Base-by-base conservation (phyloP, 2,329 filamentous ascomycete genomes). In the Microcyclospora tardicrescens region DNA sequence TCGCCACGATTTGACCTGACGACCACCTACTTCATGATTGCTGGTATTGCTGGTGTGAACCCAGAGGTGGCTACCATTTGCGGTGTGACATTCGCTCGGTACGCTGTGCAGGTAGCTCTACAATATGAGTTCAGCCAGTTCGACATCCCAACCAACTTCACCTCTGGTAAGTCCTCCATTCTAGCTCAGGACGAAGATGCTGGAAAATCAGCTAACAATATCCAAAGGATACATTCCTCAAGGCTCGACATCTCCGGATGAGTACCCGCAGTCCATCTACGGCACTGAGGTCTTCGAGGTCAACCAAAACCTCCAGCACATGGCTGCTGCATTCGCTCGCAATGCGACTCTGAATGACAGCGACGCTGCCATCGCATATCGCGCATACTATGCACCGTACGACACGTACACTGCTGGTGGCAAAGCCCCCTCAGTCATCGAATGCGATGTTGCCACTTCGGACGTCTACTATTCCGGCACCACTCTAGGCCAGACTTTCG, bases 61-160 rank as follows among this genome's bases (percentile, higher is more conserved):
- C 82, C 81, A 1, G 72, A 77, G 43, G 61, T 74, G 16, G 75
- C 70, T 15, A 84, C 81, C 0, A 66, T 81, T 4, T 75, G 72
- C 33, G 71, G 72, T 31, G 79, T 83, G 0, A 77, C 78, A 1
- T 73, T 87, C 38, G 72, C 77, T 29, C 71, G 73, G 15, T 87
- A 77, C 52, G 73, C 79, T 0, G 70, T 86, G 5, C 82, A 86
- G 54, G 79, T 84, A 2, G 80, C 77, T 0, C 64, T 85, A 38
- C 81, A 86, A 57, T 82, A 84, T 47, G 81, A 86, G 58, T 73
- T 86, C 43, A 81, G 85, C 49, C 63, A 72, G 1, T 72, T 81
- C 28, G 79, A 84, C 43, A 72, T 83, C 28, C 77, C 79, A 0
- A 53, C 54, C 2, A 77, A 77, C 56, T 84, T 71, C 60, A 63